Conservation (phyloP, 176 grass and related monocot species). For the Microstegium vimineum region DNA sequence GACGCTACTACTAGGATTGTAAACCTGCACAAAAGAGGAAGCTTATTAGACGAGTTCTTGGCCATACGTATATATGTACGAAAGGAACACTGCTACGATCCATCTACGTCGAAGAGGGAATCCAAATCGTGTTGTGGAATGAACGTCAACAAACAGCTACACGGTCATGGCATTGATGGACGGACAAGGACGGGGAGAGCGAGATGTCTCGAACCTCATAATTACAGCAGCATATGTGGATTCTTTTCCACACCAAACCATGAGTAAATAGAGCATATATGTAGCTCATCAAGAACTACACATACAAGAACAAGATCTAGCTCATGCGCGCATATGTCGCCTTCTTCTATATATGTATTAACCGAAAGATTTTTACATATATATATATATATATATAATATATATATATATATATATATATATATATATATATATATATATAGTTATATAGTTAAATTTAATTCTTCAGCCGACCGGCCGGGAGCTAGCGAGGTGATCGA, state of each 20-base stretch:
- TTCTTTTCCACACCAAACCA: background rate
- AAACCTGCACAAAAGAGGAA: conserved; percentile 13
- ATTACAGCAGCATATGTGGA: background rate
- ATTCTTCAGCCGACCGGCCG: background rate
- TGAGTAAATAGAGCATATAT: background rate
- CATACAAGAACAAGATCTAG: background rate
- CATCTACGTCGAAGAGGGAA: conserved; percentile 18
- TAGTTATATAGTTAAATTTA: too few species aligned
- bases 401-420: too few species aligned
- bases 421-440: too few species aligned
- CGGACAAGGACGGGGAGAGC: conserved; percentile 27
- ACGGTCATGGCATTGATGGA: conserved; percentile 32
- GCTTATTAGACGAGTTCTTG: background rate
- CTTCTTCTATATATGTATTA: background rate
- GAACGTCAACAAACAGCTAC: conserved; percentile 34
- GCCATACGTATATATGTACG: background rate
- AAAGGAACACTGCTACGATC: background rate
- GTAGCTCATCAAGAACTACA: background rate
- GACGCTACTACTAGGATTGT: background rate
- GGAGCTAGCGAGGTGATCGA: background rate
- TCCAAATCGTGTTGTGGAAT: conserved; percentile 4
- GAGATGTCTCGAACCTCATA: conserved; percentile 33
- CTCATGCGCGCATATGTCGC: background rate
- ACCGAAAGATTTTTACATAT: background rate
- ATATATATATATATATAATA: too few species aligned